phyloP scores from a whole-genome alignment of 129 eudicot genomes.

The Lonicera japonica region DNA sequence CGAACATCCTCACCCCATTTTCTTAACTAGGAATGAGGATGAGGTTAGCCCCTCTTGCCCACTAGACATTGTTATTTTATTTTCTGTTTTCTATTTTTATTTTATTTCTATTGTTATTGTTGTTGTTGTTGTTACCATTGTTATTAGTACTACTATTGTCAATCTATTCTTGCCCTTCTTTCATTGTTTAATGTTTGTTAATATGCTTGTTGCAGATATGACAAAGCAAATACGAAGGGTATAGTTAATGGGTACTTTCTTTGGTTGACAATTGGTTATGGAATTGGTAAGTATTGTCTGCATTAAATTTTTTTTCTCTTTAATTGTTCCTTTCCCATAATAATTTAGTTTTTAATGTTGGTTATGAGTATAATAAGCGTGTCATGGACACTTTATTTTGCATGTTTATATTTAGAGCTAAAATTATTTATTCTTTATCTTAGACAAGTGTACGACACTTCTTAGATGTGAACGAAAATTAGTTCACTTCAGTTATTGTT shows the following conservation, averaged over 20 bases:
- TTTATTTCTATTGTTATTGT: neutral
- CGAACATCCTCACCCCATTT: no score
- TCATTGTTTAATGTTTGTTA: neutral
- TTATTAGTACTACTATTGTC: neutral
- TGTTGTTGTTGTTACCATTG: neutral
- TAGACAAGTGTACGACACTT: no score
- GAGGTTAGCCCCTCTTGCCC: no score
- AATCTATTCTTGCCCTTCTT: neutral
- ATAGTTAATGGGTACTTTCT: slow-evolving; percentile 60
- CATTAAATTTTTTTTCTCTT: slow-evolving; percentile 5
- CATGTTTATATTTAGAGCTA: neutral
- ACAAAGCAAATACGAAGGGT: slow-evolving; percentile 56
- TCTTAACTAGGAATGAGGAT: no score
- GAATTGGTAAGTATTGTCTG: slow-evolving; percentile 55
- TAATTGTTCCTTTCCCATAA: neutral
- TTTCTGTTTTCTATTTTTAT: no score
- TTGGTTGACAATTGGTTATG: slow-evolving; percentile 80
- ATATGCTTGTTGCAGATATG: slow-evolving; percentile 52
- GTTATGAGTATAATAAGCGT: neutral
- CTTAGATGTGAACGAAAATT: neutral
- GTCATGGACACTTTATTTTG: no score
- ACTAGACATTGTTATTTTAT: no score
- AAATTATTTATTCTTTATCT: no score
- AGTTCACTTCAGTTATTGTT: neutral
- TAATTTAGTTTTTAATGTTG: neutral